phyloP scores from a whole-genome alignment of 805 yeast genomes.

The Debaryomyces castellii region DNA sequence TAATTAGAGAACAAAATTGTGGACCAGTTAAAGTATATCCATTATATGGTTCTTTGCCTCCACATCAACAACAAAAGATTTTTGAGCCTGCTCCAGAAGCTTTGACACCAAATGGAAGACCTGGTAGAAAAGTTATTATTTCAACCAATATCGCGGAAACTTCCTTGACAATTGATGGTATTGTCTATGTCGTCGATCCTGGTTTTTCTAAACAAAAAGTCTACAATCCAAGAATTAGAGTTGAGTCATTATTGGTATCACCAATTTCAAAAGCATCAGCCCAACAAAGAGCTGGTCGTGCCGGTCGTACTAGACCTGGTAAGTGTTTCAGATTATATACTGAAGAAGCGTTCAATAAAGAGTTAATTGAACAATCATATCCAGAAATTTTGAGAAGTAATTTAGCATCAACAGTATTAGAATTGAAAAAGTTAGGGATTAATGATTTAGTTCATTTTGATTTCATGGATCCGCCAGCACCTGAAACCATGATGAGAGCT shows the following conservation, averaged over 20 bases:
- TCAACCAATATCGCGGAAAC: conserved; percentile 98
- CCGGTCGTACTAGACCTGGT: conserved; percentile 99
- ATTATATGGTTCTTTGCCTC: conserved; percentile 93
- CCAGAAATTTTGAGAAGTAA: conserved; percentile 94
- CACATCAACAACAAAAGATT: conserved; percentile 89
- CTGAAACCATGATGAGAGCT: conserved; percentile 99
- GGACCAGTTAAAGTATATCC: conserved; percentile 93
- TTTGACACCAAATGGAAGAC: conserved; percentile 70
- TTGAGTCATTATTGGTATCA: conserved; percentile 88
- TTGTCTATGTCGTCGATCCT: conserved; percentile 95
- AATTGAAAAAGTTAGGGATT: conserved; percentile 89
- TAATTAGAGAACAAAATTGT: conserved; percentile 82
- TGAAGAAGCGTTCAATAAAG: conserved; percentile 93
- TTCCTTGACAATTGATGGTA: conserved; percentile 95
- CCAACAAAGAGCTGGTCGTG: conserved; percentile 99
- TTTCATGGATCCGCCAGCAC: conserved; percentile 99
- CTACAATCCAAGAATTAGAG: conserved; percentile 93
- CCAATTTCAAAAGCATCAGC: conserved; percentile 98
- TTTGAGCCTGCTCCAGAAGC: conserved; percentile 88
- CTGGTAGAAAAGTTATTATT: conserved; percentile 92
- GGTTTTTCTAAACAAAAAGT: conserved; percentile 97
- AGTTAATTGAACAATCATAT: conserved; percentile 89
- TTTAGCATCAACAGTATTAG: conserved; percentile 86
- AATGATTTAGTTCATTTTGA: conserved; percentile 97
- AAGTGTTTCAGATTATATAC: conserved; percentile 95